Evolutionary conservation across 306 rosid species (phyloP), one percentile per base, ranked within the genome.

Genomic region (Rosa rugosa): DNA sequence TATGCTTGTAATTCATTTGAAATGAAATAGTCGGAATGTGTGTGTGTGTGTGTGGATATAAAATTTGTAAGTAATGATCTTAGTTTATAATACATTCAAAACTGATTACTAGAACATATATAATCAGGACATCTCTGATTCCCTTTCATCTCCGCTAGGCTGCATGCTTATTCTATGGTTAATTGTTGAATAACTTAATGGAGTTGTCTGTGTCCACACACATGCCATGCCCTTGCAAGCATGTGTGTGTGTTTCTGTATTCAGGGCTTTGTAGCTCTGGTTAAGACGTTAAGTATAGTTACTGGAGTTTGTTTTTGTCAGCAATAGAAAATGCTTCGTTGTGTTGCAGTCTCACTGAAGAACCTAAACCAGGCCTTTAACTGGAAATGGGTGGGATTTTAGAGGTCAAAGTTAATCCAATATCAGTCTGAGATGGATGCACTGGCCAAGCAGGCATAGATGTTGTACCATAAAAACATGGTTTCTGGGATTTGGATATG

Each of bases 251-350:
- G 11, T 27, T 49, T 62, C 38, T 68, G 67, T 75, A 25, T 11
- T 27, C 2, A 60, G 13, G 31, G 10, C 50, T 36, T 11, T 47
- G 23, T 76, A 31, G 62, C 62, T 63, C 60, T 62, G n/a, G 56
- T 60, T 63, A 27, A 10, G 20, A n/a, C n/a, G n/a, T n/a, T n/a
- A n/a, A n/a, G n/a, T 66, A 50, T 53, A 20, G 50, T 53, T 23
- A 1, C 11, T 3, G 40, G 69, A 74, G 42, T 41, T 41, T 50
- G 38, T 25, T 51, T 66, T 17, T 77, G 67, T 77, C 42, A n/a
- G 74, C 74, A 36, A 44, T 66, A n/a, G 64, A 57, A 74, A 51
- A 66, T 67, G 80, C 74, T 38, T 40, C 75, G 36, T 16, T 53
- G 50, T 66, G n/a, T 53, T 50, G 67, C 66, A 18, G 60, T 63